A percentile compares a stretch with the other conserved stretches of the same genome.
Conservation (phyloP, 2,329 filamentous ascomycete species). For the Proliferodiscus dingleyae region DNA sequence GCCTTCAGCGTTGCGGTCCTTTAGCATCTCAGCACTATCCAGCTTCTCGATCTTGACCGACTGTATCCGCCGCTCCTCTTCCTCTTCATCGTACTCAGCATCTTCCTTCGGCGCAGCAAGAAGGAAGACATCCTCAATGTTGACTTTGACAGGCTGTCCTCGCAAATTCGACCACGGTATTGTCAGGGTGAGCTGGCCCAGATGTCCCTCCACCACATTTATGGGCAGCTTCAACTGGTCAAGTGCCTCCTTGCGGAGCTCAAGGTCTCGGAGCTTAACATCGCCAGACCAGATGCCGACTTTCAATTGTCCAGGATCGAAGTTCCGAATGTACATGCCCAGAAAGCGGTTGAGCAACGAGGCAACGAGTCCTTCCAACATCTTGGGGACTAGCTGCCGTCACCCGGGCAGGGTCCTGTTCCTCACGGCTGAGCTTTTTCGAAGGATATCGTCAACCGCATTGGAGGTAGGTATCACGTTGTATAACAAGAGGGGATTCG, state of each 20-base stretch:
- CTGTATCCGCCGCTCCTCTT: slow-evolving; percentile 82
- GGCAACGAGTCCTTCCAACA: slow-evolving; percentile 96
- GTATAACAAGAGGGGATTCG: slow-evolving; percentile 2
- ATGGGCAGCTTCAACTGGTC: slow-evolving; percentile 95
- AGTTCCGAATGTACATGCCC: slow-evolving; percentile 99
- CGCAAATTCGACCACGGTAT: slow-evolving; percentile 98
- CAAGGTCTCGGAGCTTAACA: slow-evolving; percentile 88
- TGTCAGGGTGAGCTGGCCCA: slow-evolving; percentile 83
- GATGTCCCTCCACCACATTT: slow-evolving; percentile 92
- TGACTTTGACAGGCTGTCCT: slow-evolving; percentile 88
- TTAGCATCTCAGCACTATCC: slow-evolving; percentile 90
- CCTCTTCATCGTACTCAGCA: slow-evolving; percentile 84
- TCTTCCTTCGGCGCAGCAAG: slow-evolving; percentile 95
- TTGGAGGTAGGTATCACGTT: slow-evolving; percentile 11
- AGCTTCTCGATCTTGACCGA: slow-evolving; percentile 98
- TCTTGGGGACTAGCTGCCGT: slow-evolving; percentile 61
- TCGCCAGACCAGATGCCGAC: slow-evolving; percentile 99
- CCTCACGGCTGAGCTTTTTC: slow-evolving; percentile 12
- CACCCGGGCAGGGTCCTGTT: slow-evolving; percentile 67
- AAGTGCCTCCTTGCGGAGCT: slow-evolving; percentile 88
- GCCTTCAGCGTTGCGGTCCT: slow-evolving; percentile 86
- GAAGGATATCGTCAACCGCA: slow-evolving; percentile 18
- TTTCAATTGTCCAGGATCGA: slow-evolving; percentile 95
- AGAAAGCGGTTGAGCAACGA: slow-evolving; percentile 98
- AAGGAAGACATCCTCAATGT: slow-evolving; percentile 95